A percentile compares a stretch with the other conserved stretches of the same genome.
Conservation (phyloP, 2,329 filamentous ascomycete species). For the Colletotrichum lentis region DNA sequence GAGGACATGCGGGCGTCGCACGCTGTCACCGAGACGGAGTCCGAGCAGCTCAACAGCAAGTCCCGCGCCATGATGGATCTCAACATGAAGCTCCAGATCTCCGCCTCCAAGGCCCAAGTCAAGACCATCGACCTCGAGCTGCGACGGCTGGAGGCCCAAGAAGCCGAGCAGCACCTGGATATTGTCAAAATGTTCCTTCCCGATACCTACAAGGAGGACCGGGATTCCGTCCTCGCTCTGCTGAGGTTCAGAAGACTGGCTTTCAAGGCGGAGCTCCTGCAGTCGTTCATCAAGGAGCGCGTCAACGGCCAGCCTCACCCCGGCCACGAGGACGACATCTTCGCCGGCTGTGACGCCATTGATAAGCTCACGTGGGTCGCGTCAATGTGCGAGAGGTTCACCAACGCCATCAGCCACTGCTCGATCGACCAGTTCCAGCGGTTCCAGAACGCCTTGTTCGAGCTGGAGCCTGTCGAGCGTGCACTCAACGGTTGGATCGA, state of each 20-base stretch:
- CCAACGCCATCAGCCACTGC: conserved; percentile 80
- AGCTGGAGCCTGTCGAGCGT: conserved; percentile 90
- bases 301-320: conserved; percentile 71
- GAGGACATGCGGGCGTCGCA: conserved; percentile 93
- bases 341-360: conserved; percentile 80
- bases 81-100: conserved; percentile 91
- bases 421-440: conserved; percentile 78
- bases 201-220: conserved; percentile 80
- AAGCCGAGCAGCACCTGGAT: conserved; percentile 85
- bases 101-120: conserved; percentile 88
- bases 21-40: conserved; percentile 90
- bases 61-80: conserved; percentile 96
- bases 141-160: conserved; percentile 84
- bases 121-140: conserved; percentile 95
- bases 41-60: conserved; percentile 85
- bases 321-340: conserved; percentile 78
- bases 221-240: conserved; percentile 86
- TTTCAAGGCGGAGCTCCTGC: conserved; percentile 86
- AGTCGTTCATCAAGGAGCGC: conserved; percentile 80
- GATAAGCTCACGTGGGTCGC: conserved; percentile 88
- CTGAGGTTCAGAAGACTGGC: conserved; percentile 86
- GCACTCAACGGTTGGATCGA: conserved; percentile 91
- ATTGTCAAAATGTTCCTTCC: conserved; percentile 91
- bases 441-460: conserved; percentile 82
- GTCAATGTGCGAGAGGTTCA: conserved; percentile 84